Base-by-base conservation (phyloP, 1,284 basidiomycete genomes). In the Tremellales sp. region DNA sequence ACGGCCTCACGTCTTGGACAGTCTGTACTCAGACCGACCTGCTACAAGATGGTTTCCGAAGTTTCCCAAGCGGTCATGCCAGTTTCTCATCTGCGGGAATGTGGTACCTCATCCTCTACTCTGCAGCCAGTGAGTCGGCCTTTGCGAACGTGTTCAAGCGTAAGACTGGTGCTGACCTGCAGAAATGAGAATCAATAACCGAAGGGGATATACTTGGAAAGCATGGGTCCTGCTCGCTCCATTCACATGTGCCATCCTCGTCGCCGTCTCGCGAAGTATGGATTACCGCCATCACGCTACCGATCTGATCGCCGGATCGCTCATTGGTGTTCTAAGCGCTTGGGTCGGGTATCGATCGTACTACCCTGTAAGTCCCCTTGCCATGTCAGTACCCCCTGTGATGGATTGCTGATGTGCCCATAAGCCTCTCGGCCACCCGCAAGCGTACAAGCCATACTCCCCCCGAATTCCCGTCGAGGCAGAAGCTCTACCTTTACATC, bases 31-130 rank as follows among this genome's bases (percentile, higher is more conserved):
- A 84, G 56, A 79, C 79, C 1, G 77, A 89, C 58, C 79, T 84
- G 12, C 73, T 94, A 53, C 75, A 79, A 19, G 91, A 96, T 66
- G 93, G 94, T 0, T 97, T 91, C 78, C 80, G 89, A 55, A 89
- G 86, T 62, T 97, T 98, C 73, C 89, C 89, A 1, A 89, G 86
- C 36, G 94, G 94, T 1, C 96, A 98, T 75, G 84, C 89, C 1
- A 89, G 87, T 63, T 72, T 74, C 44, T 64, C 64, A 15, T 74
- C 69, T 68, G 56, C 57, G 21, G 72, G 74, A 25, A 68, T 74
- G 66, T 62, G 65, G 62, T 74, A 69, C 57, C 52, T 75, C 27
- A 61, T 66, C 36, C 54, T 68, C 82, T 90, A 73, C 37, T 81
- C 78, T 6, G 51, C 58, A 6, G 60, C 65, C 10, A 72, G 70